Evolutionary conservation across 148 eudicot genomes (phyloP), one percentile per base, ranked within the genome.

Genomic region (Polygonum maritimum): DNA sequence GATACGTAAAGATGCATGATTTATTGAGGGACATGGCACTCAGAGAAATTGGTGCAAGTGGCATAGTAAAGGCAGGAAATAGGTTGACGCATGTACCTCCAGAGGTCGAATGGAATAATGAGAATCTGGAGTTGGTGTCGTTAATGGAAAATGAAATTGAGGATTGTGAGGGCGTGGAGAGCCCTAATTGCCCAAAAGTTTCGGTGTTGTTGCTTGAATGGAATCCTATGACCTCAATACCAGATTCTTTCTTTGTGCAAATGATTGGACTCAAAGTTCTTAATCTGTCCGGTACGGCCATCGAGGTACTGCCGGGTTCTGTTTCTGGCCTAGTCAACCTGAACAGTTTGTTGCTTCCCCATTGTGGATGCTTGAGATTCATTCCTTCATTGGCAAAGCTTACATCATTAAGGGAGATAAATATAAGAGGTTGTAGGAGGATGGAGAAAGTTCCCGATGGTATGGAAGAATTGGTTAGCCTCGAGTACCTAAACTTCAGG

Each of bases 1-100:
- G n/a, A n/a, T n/a, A 54, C 18, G 76, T 77, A 71, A 81, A 69
- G 80, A 81, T 81, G 80, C 83, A 81, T 70, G 83, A 81, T 71
- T 58, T 81, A 54, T 26, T 81, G 14, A 81, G 83, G 48, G 78
- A 74, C 13, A 81, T 81, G 80, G 80, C 80, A 45, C 9, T 78
- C 49, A 78, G 41, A 33, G 40, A 71, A 75, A 22, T 54, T 13
- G 44, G 69, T 39, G 36, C 76, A 3, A 67, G 69, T 36, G 44
- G 10, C 8, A 13, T 16, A 19, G 48, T 77, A 3, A 70, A 35
- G 12, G 45, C 15, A 36, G 75, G 71, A 45, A 10, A 45, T 4
- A 5, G 45, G 6, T 41, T 41, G 7, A 41, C 0, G 1, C 1
- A 5, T 1, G 45, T 41, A 41, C 45, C 45, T 41, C 0, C 7